Evolutionary conservation across 2,329 filamentous ascomycete species (phyloP), one percentile per base, ranked within the genome.

Genomic region (Aspergillus nomiae): DNA sequence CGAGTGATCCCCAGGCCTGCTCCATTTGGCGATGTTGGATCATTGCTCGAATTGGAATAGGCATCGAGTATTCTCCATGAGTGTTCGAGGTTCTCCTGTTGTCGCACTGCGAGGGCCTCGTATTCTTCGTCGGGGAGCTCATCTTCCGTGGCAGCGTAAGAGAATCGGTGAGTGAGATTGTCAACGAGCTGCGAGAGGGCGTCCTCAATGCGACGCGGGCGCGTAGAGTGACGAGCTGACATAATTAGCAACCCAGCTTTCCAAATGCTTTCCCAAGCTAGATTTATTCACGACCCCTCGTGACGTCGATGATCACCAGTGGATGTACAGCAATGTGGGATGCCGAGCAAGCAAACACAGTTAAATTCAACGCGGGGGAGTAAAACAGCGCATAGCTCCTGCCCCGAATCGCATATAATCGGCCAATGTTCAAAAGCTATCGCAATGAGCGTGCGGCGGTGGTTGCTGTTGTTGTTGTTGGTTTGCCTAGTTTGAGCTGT

Each of bases 141-240:
- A 61, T 73, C 70, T 51, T 67, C 68, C 21, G 74, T 61, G 34
- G 70, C 69, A 45, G 72, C 66, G 26, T 72, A 67, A n/a, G 76
- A 69, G 41, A 77, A 68, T 26, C 76, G 72, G 30, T 78, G 78
- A 48, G 77, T 71, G 46, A 81, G 70, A 54, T 77, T 78, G 55
- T 80, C 78, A 70, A 81, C 72, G 28, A 81, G 73, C 67, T 80
- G 78, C 60, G 76, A 77, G 63, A 81, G 73, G 43, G 78, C 78
- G 64, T 81, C 78, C 58, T 81, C 78, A 63, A 80, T 75, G 64
- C 78, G 78, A 64, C 78, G 78, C 56, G 75, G 73, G 63, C 78
- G 78, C 60, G 73, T 65, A 58, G 73, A 64, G 36, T 74, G 73
- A 58, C 74, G 73, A 59, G 72, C 67, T 38, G 77, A 73, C 70